Conservation (phyloP, 2,329 filamentous ascomycete genomes). For the Cladosporium sp. region DNA sequence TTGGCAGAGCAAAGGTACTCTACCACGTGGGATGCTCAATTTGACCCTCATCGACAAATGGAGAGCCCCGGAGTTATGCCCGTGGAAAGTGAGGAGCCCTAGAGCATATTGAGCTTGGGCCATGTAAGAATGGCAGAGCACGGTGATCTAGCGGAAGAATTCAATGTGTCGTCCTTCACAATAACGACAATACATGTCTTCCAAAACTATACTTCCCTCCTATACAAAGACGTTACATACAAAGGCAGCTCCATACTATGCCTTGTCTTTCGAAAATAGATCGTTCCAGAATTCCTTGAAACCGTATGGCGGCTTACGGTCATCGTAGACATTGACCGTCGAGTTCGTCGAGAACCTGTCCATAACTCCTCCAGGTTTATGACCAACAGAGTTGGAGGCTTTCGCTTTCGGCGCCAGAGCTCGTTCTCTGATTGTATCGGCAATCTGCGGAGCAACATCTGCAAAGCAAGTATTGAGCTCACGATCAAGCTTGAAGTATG, state of each 20-base stretch:
- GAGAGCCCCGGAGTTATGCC: no score
- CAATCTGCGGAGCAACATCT: constrained; percentile 74
- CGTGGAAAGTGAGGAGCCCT: no score
- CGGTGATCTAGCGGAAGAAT: no score
- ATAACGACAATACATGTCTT: neutral
- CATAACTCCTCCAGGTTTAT: constrained; percentile 52
- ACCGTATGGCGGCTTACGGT: constrained; percentile 71
- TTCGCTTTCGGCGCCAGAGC: constrained; percentile 48
- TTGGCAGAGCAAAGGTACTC: no score
- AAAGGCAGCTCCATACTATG: neutral
- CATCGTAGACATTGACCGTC: constrained; percentile 65
- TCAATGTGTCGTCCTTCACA: no score
- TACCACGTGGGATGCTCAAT: no score
- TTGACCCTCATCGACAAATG: no score
- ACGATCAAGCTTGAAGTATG: constrained; percentile 78
- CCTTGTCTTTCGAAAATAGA: constrained; percentile 47
- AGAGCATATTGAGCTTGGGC: no score
- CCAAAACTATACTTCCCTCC: neutral
- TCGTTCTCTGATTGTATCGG: constrained; percentile 66
- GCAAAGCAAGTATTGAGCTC: constrained; percentile 79
- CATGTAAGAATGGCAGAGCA: no score
- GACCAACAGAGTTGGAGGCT: constrained; percentile 37
- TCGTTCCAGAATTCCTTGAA: constrained; percentile 88
- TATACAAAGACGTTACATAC: no score
- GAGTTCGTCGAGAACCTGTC: constrained; percentile 53